Base-by-base conservation (phyloP, 345 rosid genomes). In the Acer yangbiense region DNA sequence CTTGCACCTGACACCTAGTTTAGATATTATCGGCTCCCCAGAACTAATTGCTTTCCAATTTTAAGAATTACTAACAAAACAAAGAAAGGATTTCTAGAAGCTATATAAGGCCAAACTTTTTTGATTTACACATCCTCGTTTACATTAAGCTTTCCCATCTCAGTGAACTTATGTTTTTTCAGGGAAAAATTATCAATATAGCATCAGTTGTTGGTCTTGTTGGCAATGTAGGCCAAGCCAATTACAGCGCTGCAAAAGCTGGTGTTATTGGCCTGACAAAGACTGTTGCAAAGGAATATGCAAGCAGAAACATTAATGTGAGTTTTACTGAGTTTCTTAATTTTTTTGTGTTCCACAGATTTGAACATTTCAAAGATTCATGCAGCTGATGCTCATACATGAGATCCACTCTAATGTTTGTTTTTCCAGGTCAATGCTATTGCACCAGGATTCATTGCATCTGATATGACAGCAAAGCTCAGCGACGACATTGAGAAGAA, bases 161-260 rank as follows among this genome's bases (percentile, higher is more conserved):
- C n/a, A n/a, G n/a, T n/a, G 43, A 58, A 44, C 16, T 25, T 25
- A 17, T 74, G 44, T 27, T 73, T 70, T 75, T 73, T 87, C 86
- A 96, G 98, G 99, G 98, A 82, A 91, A 92, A 82, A 88, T 94
- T 72, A 81, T 94, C 81, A 96, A 96, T 66, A 88, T 96, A 76
- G 89, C 98, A 10, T 96, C 98, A 62, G 99, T 94, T 64, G 97
- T 92, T 77, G 98, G 99, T 83, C 89, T 96, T 82, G 88, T 92
- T 79, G 98, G 98, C 78, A 96, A 96, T n/a, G 76, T 67, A 27
- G 99, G 99, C 39, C 99, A 96, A 90, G 97, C 98, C 79, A 96
- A 96, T 89, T 96, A 94, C 78, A 91, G 95, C 81, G 99, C 99
- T 43, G 97, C 99, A 21, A 96, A 96, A 86, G 99, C 95, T 25